Base-by-base conservation (phyloP, 2,329 filamentous ascomycete genomes). In the Fusarium secorum region DNA sequence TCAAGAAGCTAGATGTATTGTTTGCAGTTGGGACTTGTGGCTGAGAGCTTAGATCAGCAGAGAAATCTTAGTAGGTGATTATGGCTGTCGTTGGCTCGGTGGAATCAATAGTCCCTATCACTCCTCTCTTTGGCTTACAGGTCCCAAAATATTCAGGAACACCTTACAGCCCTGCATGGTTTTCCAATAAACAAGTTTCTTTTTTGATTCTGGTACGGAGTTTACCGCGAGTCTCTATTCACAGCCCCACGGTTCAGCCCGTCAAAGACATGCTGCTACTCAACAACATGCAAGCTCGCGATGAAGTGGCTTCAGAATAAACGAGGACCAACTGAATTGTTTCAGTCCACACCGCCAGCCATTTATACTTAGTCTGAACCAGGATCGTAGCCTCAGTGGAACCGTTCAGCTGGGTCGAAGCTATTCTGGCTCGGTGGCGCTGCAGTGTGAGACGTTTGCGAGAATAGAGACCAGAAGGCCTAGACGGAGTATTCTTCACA, bases 401-500 rank as follows among this genome's bases (percentile, higher is more conserved):
- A 39, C 15, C 51, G 11, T 4, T 14, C 35, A 53, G 10, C 26
- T 53, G 49, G 11, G 26, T 18, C 9, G 20, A 28, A 11, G 20
- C 11, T 53, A 2, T 2, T 42, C 15, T 8, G 7, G 26, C 6
- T 39, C 1, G 0, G 15, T 41, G 11, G 20, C 20, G 24, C 11
- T 10, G 11, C 20, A 41, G 14, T 17, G 20, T 22, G 18, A 28
- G 26, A 24, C 3, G 14, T 17, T 28, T 22, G 6, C 20, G 1
- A 13, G 20, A 11, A n/a, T 4, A 30, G 11, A 14, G 8, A 14
- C n/a, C 5, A 15, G n/a, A 20, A 33, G 5, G 8, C 6, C 17
- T 24, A 4, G 6, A 10, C 2, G 15, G 1, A 4, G 15, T 14
- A 4, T 2, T 13, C 18, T 24, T 18, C 7, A 14, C 7, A 10